Evolutionary conservation across 371 early-diverging fungal species (phyloP), one percentile per base, ranked within the genome.

Genomic region (Fennellomyces sp.): DNA sequence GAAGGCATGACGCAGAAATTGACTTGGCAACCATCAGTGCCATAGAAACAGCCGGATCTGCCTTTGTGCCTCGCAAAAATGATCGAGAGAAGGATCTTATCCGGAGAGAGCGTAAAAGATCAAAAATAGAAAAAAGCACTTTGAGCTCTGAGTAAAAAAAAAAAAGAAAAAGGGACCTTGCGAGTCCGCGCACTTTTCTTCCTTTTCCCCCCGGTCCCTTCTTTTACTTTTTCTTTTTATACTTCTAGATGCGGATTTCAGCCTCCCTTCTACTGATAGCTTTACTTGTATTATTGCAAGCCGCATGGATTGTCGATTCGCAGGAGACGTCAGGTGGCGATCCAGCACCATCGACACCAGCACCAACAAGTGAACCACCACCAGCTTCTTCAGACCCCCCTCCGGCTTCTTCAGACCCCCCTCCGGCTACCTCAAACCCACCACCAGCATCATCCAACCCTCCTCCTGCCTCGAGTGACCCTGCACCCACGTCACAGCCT

Each of bases 81-180:
- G 87, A 86, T 63, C 83, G 83, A 47, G 80, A 83, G 64, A 83
- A 82, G 55, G 83, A 85, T 54, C 67, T 69, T 47, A 47, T 69
- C 25, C 76, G 80, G 62, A 68, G 72, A 60, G 70, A 68, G 54
- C 53, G 51, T 13, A 72, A 74, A 60, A 67, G 61, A 51, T 56
- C 65, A 55, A 73, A 73, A 72, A 63, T 70, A 63, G 74, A 70
- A 68, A 64, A 63, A 49, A 28, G 25, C 12, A 26, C 29, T 35
- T 21, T 19, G 7, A 45, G 21, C 7, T 45, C 45, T 25, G 45
- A 23, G 45, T 45, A 10, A 42, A 27, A 3, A 61, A 61, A 54
- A 52, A 17, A 53, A 36, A 33, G 23, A n/a, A n/a, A n/a, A n/a
- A n/a, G n/a, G n/a, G n/a, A n/a, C n/a, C 23, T 54, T 54, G 17